Conservation (phyloP, 2,329 filamentous ascomycete genomes). For the Calonectria ilicicola region DNA sequence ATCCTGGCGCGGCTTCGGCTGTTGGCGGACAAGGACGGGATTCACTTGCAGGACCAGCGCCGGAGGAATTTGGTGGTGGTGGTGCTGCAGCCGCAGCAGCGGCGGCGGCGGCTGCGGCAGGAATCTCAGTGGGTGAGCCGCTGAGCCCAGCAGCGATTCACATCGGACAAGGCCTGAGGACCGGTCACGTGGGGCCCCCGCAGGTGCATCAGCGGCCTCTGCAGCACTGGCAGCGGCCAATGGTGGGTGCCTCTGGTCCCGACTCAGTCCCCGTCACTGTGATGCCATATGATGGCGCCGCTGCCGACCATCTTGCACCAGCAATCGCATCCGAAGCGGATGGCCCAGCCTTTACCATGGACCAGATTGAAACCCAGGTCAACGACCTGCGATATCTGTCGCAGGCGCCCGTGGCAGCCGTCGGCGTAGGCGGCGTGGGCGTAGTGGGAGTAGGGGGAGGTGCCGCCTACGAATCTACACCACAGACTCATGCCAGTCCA, state of each 20-base stretch:
- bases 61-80: slow-evolving; percentile 11
- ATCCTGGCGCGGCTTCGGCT: slow-evolving; percentile 26
- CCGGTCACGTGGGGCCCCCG: slow-evolving; percentile 14
- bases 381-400: slow-evolving; percentile 66
- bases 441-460: slow-evolving; percentile 33
- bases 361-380: slow-evolving; percentile 66
- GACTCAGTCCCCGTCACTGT: slow-evolving; percentile 21
- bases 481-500: slow-evolving; percentile 49
- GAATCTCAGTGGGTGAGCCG: slow-evolving; percentile 1
- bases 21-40: slow-evolving; percentile 1
- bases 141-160: slow-evolving; percentile 1
- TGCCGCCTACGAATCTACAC: slow-evolving; percentile 48
- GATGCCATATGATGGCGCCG: slow-evolving; percentile 24
- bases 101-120: slow-evolving; percentile 11
- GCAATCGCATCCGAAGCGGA: slow-evolving; percentile 22
- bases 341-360: slow-evolving; percentile 54
- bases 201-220: not conserved
- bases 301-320: slow-evolving; percentile 18
- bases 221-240: slow-evolving; percentile 12
- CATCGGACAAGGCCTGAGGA: slow-evolving; percentile 6
- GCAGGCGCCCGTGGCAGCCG: slow-evolving; percentile 49
- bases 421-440: slow-evolving; percentile 36
- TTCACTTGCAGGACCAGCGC: slow-evolving; percentile 23
- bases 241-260: not conserved
- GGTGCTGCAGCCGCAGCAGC: too few species aligned